phyloP scores from a whole-genome alignment of 345 rosid species.

The Excoecaria agallocha region DNA sequence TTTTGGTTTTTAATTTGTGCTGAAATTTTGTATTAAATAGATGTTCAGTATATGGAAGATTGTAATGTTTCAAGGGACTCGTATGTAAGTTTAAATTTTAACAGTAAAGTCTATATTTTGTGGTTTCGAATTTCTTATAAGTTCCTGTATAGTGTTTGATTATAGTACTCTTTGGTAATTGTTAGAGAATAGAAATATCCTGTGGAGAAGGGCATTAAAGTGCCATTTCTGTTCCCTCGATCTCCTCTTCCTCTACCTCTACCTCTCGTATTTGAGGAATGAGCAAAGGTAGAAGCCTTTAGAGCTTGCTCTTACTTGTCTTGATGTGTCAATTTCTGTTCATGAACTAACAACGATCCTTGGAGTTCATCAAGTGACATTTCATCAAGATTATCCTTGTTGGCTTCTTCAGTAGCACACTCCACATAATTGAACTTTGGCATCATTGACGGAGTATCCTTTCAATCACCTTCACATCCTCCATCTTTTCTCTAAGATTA shows the following conservation, averaged over 20 bases:
- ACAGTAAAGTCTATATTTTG: too few relatives aligned
- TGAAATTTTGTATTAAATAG: too few relatives aligned
- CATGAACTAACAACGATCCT: not conserved
- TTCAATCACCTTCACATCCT: not conserved
- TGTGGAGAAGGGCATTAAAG: too few relatives aligned
- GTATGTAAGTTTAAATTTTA: too few relatives aligned
- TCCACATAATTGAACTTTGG: not conserved
- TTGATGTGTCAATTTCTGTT: not conserved
- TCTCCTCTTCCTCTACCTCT: not conserved
- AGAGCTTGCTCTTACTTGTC: not conserved
- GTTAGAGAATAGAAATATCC: too few relatives aligned
- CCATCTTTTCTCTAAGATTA: not conserved
- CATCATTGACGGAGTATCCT: not conserved
- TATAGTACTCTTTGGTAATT: too few relatives aligned
- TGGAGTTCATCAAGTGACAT: slow-evolving; percentile 1
- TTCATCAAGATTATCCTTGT: not conserved
- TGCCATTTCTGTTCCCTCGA: too few relatives aligned
- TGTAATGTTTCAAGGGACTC: too few relatives aligned
- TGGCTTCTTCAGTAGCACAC: not conserved
- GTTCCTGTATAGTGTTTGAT: too few relatives aligned
- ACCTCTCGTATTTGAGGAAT: not conserved
- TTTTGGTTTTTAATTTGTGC: too few relatives aligned
- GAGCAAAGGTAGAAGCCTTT: not conserved
- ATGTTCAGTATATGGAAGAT: too few relatives aligned
- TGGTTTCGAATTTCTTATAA: too few relatives aligned